Evolutionary conservation across 2,329 filamentous ascomycete species (phyloP), one percentile per base, ranked within the genome.

Genomic region (Paracorniculantispora psalliotae): DNA sequence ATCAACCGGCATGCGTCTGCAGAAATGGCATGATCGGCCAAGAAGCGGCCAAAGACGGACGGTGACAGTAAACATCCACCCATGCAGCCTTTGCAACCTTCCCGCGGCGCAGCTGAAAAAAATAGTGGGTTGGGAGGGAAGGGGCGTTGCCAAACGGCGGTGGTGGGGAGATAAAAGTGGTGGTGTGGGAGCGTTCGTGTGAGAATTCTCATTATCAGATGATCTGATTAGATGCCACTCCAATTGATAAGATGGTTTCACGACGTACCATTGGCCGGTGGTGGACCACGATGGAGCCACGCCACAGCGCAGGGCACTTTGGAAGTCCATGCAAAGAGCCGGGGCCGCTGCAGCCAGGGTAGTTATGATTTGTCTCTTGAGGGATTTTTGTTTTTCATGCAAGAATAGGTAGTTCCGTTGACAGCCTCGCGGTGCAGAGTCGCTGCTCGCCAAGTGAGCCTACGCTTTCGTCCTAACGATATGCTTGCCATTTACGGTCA

Each of bases 141-240:
- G 48, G 30, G 48, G 30, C 5, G 1, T 7, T 35, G 15, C 12
- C n/a, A n/a, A n/a, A n/a, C n/a, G n/a, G n/a, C 12, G 4, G 19
- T 51, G 48, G 48, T 51, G 48, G 37, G 48, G 28, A 19, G 25
- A n/a, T n/a, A 17, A 28, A 26, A 15, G 6, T 47, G 25, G 25
- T 12, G 13, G 26, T 19, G 25, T 30, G 15, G 28, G 15, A 23
- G 30, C 30, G 4, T n/a, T 46, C 30, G 4, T n/a, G 33, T 21
- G 54, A 48, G 23, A 49, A 44, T 25, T 48, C 19, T 54, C 28
- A 55, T 65, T 63, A 65, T 66, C 63, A 63, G 63, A 65, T 66
- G 59, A 64, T 63, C 63, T 63, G 64, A 66, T 66, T 57, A 66
- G 62, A 65, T 64, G 62, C 59, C 49, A 50, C 21, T 15, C 43